Percentiles rank a stretch among this genome's conserved stretches.
phyloP scores from a whole-genome alignment of 495 filamentous ascomycete genomes.

The Penicillium robsamsonii region DNA sequence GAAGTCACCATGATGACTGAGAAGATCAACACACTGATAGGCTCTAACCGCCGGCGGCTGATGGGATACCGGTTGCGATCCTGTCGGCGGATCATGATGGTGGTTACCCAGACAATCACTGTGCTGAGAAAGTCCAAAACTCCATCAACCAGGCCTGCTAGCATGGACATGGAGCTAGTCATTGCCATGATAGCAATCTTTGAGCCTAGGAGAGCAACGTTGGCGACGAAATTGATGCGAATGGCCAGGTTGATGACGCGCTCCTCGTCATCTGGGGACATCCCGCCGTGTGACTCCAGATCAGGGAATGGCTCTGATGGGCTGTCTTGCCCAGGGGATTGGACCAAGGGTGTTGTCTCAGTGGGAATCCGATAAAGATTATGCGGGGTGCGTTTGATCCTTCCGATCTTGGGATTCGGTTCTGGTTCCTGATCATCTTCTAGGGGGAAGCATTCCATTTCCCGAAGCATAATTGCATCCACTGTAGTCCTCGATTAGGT shows the following conservation, averaged over 20 bases:
- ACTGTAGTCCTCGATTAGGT: conserved; percentile 80
- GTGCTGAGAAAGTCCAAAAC: conserved; percentile 85
- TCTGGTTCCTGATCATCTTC: conserved; percentile 21
- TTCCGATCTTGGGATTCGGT: conserved; percentile 23
- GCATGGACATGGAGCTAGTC: conserved; percentile 81
- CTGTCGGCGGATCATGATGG: conserved; percentile 66
- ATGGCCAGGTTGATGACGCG: conserved; percentile 75
- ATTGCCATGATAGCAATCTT: conserved; percentile 78
- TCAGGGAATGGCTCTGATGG: conserved; percentile 30
- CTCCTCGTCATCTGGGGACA: conserved; percentile 60
- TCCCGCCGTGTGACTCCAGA: conserved; percentile 42
- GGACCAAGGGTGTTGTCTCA: conserved; percentile 63
- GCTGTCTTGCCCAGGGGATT: conserved; percentile 31
- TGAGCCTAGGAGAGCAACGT: conserved; percentile 69
- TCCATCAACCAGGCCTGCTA: conserved; percentile 86
- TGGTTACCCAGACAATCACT: conserved; percentile 81
- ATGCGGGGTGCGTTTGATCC: conserved; percentile 74
- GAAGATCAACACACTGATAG: conserved; percentile 77
- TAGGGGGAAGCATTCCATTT: conserved; percentile 5
- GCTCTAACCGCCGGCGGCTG: conserved; percentile 72
- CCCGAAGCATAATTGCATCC: conserved; percentile 24
- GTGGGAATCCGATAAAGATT: conserved; percentile 74
- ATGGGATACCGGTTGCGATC: conserved; percentile 84
- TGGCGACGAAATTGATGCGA: conserved; percentile 83
- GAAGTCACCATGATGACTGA: conserved; percentile 83